phyloP scores from a whole-genome alignment of 371 early-diverging fungal species.

The Mucor lusitanicus region DNA sequence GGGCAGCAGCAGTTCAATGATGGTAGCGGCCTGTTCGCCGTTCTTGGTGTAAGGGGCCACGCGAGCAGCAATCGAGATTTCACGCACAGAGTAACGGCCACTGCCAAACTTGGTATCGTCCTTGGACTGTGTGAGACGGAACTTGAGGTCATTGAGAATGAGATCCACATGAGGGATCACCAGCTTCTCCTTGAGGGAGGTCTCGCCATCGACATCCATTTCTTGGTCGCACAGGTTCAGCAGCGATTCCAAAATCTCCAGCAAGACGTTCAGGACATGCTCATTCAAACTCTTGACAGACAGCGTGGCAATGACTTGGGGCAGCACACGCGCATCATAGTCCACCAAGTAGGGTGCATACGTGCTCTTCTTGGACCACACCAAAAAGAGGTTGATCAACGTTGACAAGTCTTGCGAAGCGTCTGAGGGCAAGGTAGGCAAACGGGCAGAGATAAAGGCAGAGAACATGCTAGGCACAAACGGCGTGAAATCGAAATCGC shows the following conservation, averaged over 20 bases:
- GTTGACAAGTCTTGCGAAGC: constrained; percentile 85
- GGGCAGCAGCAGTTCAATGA: constrained; percentile 84
- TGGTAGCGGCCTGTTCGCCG: constrained; percentile 63
- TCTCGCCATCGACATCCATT: constrained; percentile 40
- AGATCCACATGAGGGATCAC: constrained; percentile 65
- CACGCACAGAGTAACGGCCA: constrained; percentile 66
- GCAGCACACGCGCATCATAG: constrained; percentile 64
- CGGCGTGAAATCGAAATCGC: constrained; percentile 70
- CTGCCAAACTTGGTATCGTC: constrained; percentile 54
- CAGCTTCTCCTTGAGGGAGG: constrained; percentile 49
- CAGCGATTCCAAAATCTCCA: constrained; percentile 79
- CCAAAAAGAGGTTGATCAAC: constrained; percentile 72
- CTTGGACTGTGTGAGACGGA: constrained; percentile 54
- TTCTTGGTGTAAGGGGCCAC: constrained; percentile 74
- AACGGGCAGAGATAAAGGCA: constrained; percentile 67
- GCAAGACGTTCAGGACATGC: constrained; percentile 65
- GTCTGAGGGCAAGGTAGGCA: constrained; percentile 74
- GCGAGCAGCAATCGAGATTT: constrained; percentile 79
- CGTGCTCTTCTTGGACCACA: constrained; percentile 71
- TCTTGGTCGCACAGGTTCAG: constrained; percentile 56
- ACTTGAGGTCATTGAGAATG: constrained; percentile 66
- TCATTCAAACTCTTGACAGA: constrained; percentile 77
- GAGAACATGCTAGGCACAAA: constrained; percentile 77
- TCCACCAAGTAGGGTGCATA: constrained; percentile 70
- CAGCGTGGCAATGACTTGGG: constrained; percentile 69